Evolutionary conservation across 2,329 filamentous ascomycete species (phyloP), one percentile per base, ranked within the genome.

Genomic region (Onygena corvina): DNA sequence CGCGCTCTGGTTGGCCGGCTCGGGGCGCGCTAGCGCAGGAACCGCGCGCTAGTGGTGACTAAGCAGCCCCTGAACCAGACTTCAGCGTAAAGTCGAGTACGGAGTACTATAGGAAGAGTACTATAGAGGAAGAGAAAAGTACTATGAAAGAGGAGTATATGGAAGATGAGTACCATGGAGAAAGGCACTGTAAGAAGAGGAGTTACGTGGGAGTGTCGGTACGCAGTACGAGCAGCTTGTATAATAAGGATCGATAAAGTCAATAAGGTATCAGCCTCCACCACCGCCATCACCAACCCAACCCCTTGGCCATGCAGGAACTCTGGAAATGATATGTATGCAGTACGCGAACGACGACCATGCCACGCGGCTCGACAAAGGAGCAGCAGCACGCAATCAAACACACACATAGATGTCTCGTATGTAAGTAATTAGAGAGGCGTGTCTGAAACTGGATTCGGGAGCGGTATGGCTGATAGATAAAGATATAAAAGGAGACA

Each of bases 1-100:
- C 33, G 27, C n/a, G 30, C 42, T 11, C 38, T 25, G 30, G 34
- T 36, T 46, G 27, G 27, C 36, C 31, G 29, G 33, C 16, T 42
- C 21, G 36, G 36, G 36, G 27, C 29, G 36, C 50, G 36, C 49
- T 48, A 48, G 38, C 23, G 49, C 49, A 51, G 49, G 45, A 46
- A 51, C 50, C 30, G 6, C 42, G 31, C 46, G 30, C 16, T 23
- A n/a, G 29, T n/a, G 14, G 34, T 38, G 42, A 46, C 42, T 46
- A 46, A 46, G 42, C 42, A 33, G 42, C 42, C 42, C 42, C 42
- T 33, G 36, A 42, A n/a, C 21, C 36, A 42, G n/a, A n/a, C n/a
- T n/a, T n/a, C n/a, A n/a, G n/a, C n/a, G n/a, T n/a, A n/a, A n/a
- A n/a, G n/a, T n/a, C n/a, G n/a, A n/a, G n/a, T n/a, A n/a, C n/a